phyloP scores from a whole-genome alignment of 352 stramenopile genomes.

The Phytophthora capsici region DNA sequence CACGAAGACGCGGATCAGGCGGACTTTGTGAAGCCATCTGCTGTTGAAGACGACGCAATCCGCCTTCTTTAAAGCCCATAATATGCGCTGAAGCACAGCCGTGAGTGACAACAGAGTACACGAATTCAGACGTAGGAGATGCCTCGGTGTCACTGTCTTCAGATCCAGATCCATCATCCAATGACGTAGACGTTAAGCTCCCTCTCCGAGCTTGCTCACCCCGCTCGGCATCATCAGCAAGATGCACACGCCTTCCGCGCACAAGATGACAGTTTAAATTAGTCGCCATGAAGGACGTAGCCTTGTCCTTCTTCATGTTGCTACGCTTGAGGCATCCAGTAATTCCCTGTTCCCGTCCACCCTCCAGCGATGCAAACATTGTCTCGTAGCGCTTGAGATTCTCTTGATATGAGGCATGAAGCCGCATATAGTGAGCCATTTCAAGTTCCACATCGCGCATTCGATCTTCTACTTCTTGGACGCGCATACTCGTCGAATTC shows the following conservation, averaged over 20 bases:
- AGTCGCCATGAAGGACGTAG: slow-evolving; percentile 85
- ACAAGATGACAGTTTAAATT: slow-evolving; percentile 88
- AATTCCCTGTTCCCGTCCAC: slow-evolving; percentile 83
- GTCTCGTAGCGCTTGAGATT: slow-evolving; percentile 77
- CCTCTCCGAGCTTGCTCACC: slow-evolving; percentile 29
- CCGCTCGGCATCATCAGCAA: slow-evolving; percentile 45
- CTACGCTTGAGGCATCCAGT: slow-evolving; percentile 86
- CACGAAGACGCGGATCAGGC: slow-evolving; percentile 54
- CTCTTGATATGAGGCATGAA: slow-evolving; percentile 66
- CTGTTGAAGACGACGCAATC: slow-evolving; percentile 65
- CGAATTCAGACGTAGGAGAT: slow-evolving; percentile 46
- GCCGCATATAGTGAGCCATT: slow-evolving; percentile 66
- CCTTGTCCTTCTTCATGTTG: slow-evolving; percentile 88
- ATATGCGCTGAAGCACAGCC: slow-evolving; percentile 80
- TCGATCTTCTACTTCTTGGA: slow-evolving; percentile 43
- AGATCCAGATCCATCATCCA: slow-evolving; percentile 37
- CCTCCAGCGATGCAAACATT: slow-evolving; percentile 70
- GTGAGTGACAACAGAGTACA: slow-evolving; percentile 82
- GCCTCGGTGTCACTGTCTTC: slow-evolving; percentile 51
- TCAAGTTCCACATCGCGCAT: slow-evolving; percentile 59
- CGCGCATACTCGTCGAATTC: slow-evolving; percentile 17
- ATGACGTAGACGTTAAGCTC: slow-evolving; percentile 37
- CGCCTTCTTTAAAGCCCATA: slow-evolving; percentile 87
- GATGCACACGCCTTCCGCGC: slow-evolving; percentile 60
- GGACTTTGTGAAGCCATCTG: slow-evolving; percentile 49